Evolutionary conservation across 306 rosid genomes (phyloP).

Genomic region (Fagus sylvatica): DNA sequence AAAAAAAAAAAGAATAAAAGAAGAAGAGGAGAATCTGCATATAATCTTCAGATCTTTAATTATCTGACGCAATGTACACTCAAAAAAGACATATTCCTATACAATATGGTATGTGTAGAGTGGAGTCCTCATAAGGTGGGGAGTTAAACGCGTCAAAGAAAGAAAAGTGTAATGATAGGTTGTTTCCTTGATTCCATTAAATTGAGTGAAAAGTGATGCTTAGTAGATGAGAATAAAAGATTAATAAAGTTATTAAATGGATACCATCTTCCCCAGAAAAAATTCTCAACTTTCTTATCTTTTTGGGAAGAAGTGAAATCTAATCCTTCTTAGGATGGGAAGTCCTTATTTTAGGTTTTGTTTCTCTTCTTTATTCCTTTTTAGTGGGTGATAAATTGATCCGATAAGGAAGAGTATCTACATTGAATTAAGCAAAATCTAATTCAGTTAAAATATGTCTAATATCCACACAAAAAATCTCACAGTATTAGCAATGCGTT

Average conservation of each 20-base stretch:
- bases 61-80: slow-evolving; percentile 13
- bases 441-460: no score
- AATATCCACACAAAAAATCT: no score
- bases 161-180: slow-evolving; percentile 27
- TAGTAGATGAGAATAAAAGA: slow-evolving; percentile 37
- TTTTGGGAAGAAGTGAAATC: slow-evolving; percentile 34
- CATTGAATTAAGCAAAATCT: no score
- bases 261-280: slow-evolving; percentile 34
- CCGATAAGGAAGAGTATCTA: no score
- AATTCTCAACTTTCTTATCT: slow-evolving; percentile 41
- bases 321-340: slow-evolving; percentile 35
- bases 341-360: slow-evolving; percentile 22
- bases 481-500: no score
- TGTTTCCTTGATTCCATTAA: slow-evolving; percentile 71
- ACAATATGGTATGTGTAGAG: slow-evolving; percentile 21
- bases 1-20: no score
- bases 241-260: slow-evolving; percentile 29
- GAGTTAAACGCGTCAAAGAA: slow-evolving; percentile 19
- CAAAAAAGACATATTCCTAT: slow-evolving; percentile 16
- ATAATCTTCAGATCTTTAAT: slow-evolving; percentile 9
- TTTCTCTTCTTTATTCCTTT: slow-evolving; percentile 7
- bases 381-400: slow-evolving; percentile 25
- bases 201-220: slow-evolving; percentile 35
- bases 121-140: slow-evolving; percentile 37
- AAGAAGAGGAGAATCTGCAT: neutral